Percentiles rank a stretch among this genome's conserved stretches.
phyloP scores from a whole-genome alignment of 805 yeast species.

The Isabelozyma heimii region DNA sequence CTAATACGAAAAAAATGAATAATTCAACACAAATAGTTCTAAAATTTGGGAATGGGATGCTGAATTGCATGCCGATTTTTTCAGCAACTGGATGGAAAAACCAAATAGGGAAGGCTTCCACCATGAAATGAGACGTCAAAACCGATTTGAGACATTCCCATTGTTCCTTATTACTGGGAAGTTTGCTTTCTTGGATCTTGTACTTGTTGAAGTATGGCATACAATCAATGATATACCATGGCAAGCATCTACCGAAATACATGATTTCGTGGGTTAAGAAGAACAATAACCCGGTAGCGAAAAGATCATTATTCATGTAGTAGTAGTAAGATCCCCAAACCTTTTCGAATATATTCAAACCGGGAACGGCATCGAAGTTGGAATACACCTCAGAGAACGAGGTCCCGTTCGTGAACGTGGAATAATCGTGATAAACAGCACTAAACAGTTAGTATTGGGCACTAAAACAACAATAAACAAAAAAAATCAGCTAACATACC shows the following conservation, averaged over 20 bases:
- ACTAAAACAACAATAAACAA: too few species aligned
- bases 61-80: slow-evolving; percentile 45
- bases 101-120: slow-evolving; percentile 63
- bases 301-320: slow-evolving; percentile 51
- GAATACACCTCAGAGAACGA: slow-evolving; percentile 24
- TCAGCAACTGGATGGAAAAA: slow-evolving; percentile 57
- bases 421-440: slow-evolving; percentile 33
- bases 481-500: neutral
- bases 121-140: slow-evolving; percentile 52
- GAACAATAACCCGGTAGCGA: slow-evolving; percentile 58
- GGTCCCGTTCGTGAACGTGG: slow-evolving; percentile 28
- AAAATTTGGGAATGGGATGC: slow-evolving; percentile 53
- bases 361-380: slow-evolving; percentile 23
- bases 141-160: slow-evolving; percentile 64
- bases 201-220: slow-evolving; percentile 50
- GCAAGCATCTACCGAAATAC: slow-evolving; percentile 58
- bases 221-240: slow-evolving; percentile 55
- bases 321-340: slow-evolving; percentile 57
- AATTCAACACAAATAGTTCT: slow-evolving; percentile 43
- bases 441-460: slow-evolving; percentile 9
- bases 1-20: slow-evolving; percentile 49
- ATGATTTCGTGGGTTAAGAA: slow-evolving; percentile 54
- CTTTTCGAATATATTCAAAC: slow-evolving; percentile 41
- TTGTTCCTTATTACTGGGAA: slow-evolving; percentile 55
- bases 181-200: slow-evolving; percentile 53